Evolutionary conservation across 148 eudicot species (phyloP).

Genomic region (Rhododendron ferrugineum): DNA sequence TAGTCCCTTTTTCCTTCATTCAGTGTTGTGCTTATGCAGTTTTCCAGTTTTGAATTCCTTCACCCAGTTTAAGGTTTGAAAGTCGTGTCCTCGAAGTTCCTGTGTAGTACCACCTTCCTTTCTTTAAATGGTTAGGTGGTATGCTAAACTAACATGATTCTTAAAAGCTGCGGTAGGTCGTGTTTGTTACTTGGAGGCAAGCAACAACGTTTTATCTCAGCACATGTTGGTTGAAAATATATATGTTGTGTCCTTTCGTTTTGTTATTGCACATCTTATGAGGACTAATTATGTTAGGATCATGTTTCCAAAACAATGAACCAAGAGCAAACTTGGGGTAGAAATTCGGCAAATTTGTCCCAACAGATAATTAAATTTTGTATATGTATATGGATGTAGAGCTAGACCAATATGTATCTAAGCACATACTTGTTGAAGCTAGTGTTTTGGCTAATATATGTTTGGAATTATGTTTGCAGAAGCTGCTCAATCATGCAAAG

Average conservation of each 20-base stretch:
- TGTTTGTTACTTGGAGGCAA: neutral
- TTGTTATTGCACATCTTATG: neutral
- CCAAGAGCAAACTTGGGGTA: neutral
- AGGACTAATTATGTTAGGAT: neutral
- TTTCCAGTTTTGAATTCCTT: conserved; percentile 7
- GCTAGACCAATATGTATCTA: neutral
- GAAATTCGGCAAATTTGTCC: neutral
- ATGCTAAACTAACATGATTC: neutral
- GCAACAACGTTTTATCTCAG: neutral
- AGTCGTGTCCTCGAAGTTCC: neutral
- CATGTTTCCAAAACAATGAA: neutral
- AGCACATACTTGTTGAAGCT: neutral
- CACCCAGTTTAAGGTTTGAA: neutral
- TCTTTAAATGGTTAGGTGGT: neutral
- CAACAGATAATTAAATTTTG: neutral
- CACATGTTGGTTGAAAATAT: neutral
- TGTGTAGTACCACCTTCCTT: neutral
- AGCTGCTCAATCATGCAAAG: conserved; percentile 93
- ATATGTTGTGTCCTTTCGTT: neutral
- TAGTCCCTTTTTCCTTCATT: conserved; percentile 1
- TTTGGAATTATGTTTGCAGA: conserved; percentile 52
- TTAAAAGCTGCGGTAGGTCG: neutral
- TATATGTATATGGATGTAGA: neutral
- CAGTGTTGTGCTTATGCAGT: neutral
- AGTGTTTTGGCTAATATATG: conserved; percentile 23